Conservation (phyloP, 371 early-diverging fungal species). For the Actinomortierella wolfii region DNA sequence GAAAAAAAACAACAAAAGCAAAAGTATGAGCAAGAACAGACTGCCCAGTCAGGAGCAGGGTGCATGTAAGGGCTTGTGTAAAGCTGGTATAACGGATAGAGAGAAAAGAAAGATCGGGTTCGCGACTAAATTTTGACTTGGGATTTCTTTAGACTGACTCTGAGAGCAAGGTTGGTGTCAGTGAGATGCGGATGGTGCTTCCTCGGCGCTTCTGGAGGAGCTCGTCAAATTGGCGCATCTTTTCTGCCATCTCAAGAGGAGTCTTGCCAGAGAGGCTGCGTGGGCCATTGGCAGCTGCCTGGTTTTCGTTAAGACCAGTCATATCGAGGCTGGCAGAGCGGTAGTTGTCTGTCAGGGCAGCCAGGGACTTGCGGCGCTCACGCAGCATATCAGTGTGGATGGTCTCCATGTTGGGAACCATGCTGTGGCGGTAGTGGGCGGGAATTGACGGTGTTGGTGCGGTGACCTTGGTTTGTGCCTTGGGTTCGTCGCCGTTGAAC, state of each 20-base stretch:
- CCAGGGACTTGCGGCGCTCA: conserved; percentile 44
- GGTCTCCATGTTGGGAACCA: conserved; percentile 29
- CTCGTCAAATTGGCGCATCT: conserved; percentile 48
- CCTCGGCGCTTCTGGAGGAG: conserved; percentile 45
- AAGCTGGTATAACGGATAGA: conserved; percentile 3
- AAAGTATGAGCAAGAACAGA: too few relatives aligned
- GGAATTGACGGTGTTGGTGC: conserved; percentile 20
- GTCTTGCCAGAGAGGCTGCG: too few relatives aligned
- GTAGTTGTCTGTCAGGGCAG: conserved; percentile 22
- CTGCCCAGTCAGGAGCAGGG: too few relatives aligned
- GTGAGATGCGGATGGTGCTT: conserved; percentile 45
- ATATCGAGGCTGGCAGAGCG: conserved; percentile 38
- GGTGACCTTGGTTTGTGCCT: conserved; percentile 2
- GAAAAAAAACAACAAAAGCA: too few relatives aligned
- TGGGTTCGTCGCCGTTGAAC: conserved; percentile 27
- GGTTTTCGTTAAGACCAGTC: neutral
- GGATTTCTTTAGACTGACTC: conserved; percentile 19
- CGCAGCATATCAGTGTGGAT: conserved; percentile 31
- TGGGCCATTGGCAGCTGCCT: too few relatives aligned
- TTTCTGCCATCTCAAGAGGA: conserved; percentile 38
- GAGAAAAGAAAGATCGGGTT: neutral
- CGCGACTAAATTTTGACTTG: too few relatives aligned
- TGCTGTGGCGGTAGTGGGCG: conserved; percentile 35
- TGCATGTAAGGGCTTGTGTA: conserved; percentile 1
- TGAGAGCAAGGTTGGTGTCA: conserved; percentile 39